phyloP scores from a whole-genome alignment of 2,329 filamentous ascomycete genomes.

The Bipolaris cookei region DNA sequence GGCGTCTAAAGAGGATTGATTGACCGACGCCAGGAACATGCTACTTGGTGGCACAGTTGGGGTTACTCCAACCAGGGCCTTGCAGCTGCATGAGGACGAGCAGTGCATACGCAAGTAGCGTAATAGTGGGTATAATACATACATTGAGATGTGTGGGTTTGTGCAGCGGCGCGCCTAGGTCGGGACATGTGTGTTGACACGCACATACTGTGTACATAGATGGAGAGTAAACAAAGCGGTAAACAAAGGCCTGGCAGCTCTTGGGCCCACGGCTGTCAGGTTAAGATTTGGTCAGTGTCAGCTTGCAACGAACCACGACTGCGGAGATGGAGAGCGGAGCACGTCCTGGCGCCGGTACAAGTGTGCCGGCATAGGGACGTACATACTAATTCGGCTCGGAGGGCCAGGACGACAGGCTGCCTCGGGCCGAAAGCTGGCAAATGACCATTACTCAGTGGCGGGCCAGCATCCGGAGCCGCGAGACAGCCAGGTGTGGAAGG shows the following conservation, averaged over 20 bases:
- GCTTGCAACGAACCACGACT: conserved; percentile 24
- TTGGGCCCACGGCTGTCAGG: conserved; percentile 9
- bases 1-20: background rate
- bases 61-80: background rate
- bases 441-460: conserved; percentile 18
- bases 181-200: too few relatives aligned
- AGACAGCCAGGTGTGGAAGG: background rate
- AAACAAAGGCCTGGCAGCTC: background rate
- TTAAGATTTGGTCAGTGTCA: conserved; percentile 37
- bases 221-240: conserved; percentile 4
- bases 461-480: conserved; percentile 15
- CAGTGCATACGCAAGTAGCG: background rate
- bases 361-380: conserved; percentile 22
- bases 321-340: conserved; percentile 25
- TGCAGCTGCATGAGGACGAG: conserved; percentile 9
- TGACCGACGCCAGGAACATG: conserved; percentile 2
- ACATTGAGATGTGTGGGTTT: too few relatives aligned
- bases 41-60: conserved; percentile 1
- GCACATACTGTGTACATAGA: too few relatives aligned
- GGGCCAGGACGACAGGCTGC: conserved; percentile 11
- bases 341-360: conserved; percentile 25
- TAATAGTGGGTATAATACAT: too few relatives aligned
- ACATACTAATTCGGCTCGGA: conserved; percentile 17
- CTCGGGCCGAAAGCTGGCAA: conserved; percentile 24
- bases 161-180: too few relatives aligned